These are phyloP conservation scores for Talaromyces proteolyticus DNA, from an alignment of 495 filamentous ascomycete species.

Conservation along the genomic window DNA sequence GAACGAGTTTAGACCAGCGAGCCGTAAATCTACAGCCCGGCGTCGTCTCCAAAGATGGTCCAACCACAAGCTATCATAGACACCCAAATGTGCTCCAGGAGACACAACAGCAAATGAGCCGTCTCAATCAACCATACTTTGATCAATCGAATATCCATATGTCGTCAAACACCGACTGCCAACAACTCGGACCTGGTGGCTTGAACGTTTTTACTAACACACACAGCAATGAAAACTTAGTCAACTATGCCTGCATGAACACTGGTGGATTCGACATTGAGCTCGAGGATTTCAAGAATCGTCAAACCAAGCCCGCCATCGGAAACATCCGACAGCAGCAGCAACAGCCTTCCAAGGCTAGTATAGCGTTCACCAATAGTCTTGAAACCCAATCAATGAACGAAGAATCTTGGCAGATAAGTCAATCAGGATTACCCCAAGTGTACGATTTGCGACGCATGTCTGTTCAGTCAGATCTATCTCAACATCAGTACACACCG, in stretches of 20 bases:
- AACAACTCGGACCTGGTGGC: slow-evolving; percentile 29
- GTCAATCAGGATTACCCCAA: slow-evolving; percentile 2
- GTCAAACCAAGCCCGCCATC: slow-evolving; percentile 14
- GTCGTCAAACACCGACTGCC: slow-evolving; percentile 18
- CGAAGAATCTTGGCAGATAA: slow-evolving; percentile 20
- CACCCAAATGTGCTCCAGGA: slow-evolving; percentile 55
- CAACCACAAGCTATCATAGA: slow-evolving; percentile 55
- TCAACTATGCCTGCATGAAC: slow-evolving; percentile 15
- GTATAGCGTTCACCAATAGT: slow-evolving; percentile 3
- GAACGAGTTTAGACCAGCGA: slow-evolving; percentile 72
- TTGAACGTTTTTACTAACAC: slow-evolving; percentile 24
- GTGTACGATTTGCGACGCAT: slow-evolving; percentile 23
- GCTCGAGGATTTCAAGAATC: slow-evolving; percentile 8
- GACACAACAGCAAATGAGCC: slow-evolving; percentile 54
- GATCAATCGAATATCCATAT: slow-evolving; percentile 17
- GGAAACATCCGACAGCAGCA: slow-evolving; percentile 23
- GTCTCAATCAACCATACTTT: slow-evolving; percentile 46
- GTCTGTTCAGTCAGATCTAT: slow-evolving; percentile 33
- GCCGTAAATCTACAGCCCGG: slow-evolving; percentile 40
- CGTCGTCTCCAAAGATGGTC: slow-evolving; percentile 43
- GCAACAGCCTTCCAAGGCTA: slow-evolving; percentile 11
- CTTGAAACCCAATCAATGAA: slow-evolving; percentile 11
- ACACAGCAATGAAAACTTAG: slow-evolving; percentile 11
- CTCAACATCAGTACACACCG: slow-evolving; percentile 37
- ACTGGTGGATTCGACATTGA: slow-evolving; percentile 12